Evolutionary conservation across 2,329 filamentous ascomycete genomes (phyloP).

Genomic region (Nectriaceae sp.): DNA sequence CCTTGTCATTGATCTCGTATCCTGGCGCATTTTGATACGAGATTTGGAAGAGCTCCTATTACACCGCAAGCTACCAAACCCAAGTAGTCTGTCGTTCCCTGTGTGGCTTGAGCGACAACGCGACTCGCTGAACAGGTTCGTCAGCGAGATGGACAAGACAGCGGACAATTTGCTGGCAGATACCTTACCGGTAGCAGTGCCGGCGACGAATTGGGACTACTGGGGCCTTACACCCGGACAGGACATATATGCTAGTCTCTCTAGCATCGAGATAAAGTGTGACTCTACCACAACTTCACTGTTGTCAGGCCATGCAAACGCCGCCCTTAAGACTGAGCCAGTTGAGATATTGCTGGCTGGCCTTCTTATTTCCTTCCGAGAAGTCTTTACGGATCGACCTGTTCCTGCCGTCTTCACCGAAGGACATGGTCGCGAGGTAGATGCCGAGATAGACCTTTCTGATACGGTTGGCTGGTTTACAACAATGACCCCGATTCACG

Average conservation of each 20-base stretch:
- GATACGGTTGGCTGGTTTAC: slow-evolving; percentile 39
- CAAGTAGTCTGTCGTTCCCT: background rate
- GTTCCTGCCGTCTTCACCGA: slow-evolving; percentile 29
- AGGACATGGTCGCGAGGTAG: slow-evolving; percentile 34
- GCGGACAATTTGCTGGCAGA: background rate
- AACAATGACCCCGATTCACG: slow-evolving; percentile 1
- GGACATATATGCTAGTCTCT: background rate
- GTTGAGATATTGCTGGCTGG: background rate
- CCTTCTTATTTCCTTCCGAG: slow-evolving; percentile 11
- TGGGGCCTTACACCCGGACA: background rate
- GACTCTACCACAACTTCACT: background rate
- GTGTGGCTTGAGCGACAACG: background rate
- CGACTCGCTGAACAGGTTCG: background rate
- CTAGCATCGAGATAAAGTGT: background rate
- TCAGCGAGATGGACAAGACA: background rate
- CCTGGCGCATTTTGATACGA: slow-evolving; percentile 40
- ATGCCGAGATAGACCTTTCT: slow-evolving; percentile 25
- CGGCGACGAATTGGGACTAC: background rate
- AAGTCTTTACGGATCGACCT: slow-evolving; percentile 21
- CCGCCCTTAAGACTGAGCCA: background rate
- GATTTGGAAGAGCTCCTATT: slow-evolving; percentile 8
- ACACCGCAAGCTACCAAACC: slow-evolving; percentile 1
- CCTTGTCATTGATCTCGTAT: slow-evolving; percentile 45
- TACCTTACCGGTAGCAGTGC: background rate
- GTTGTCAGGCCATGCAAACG: background rate